Evolutionary conservation across 2,329 filamentous ascomycete species (phyloP), one percentile per base, ranked within the genome.

Genomic region (Scopulariopsis brevicaulis): DNA sequence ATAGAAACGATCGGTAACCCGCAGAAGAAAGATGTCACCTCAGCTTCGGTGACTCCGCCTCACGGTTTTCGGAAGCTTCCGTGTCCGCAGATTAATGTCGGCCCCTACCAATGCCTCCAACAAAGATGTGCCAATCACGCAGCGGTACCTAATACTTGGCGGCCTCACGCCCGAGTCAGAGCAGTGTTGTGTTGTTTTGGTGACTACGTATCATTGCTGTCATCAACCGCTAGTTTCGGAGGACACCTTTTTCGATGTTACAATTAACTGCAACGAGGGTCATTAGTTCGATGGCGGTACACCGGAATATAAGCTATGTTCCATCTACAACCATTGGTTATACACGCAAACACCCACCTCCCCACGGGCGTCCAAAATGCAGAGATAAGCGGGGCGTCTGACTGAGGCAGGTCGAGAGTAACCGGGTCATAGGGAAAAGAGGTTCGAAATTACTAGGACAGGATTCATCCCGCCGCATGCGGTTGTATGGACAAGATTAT

Each of bases 351-450:
- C 18, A 60, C 60, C 0, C 55, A 69, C 35, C 61, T 71, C 0
- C 65, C 69, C 0, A 67, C 70, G 68, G 68, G 69, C 1, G 52
- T 66, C 56, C 67, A 10, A 66, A 63, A 25, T 59, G 59, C 2
- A 53, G 53, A 1, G 63, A 68, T 46, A 40, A 58, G 1, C 58
- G 34, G 5, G 65, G 69, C 14, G 64, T 65, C 1, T 71, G 68
- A 67, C 58, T 71, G 18, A 71, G 70, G 69, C 68, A 71, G 59
- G 59, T 72, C 12, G 70, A 72, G 48, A 64, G 66, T 54, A 71
- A 69, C n/a, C 51, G 69, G 69, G 1, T 69, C 68, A 8, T 71
- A 69, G 70, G 59, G 63, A 25, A 71, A 68, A 68, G 70, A 72
- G 57, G 61, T 71, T 11, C 69, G 69, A 3, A 69, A 72, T 61